Evolutionary conservation across 2,329 filamentous ascomycete species (phyloP).

Genomic region (Cladophialophora carrionii): DNA sequence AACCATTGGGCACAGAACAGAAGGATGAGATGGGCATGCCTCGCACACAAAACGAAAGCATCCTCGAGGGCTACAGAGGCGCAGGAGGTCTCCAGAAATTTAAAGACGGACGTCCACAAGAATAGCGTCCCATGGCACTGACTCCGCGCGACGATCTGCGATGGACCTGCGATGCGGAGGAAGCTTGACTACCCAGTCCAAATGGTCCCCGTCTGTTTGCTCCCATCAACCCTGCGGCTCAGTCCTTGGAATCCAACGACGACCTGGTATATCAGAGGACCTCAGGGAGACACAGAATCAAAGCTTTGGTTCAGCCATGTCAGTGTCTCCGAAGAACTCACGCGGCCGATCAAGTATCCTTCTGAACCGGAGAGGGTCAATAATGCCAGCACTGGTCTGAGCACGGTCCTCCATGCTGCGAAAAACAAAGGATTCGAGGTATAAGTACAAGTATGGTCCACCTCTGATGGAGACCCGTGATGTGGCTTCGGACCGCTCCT

Average conservation of each 20-base stretch:
- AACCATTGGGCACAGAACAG: slow-evolving; percentile 24
- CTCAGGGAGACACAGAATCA: background rate
- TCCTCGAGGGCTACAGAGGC: slow-evolving; percentile 36
- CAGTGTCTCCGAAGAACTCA: background rate
- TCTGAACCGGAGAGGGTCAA: background rate
- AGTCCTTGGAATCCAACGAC: background rate
- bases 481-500: background rate
- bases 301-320: background rate
- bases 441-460: background rate
- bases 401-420: background rate
- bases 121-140: slow-evolving; percentile 5
- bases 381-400: background rate
- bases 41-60: slow-evolving; percentile 39
- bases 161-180: background rate
- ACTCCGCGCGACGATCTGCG: background rate
- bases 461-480: background rate
- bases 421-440: background rate
- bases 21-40: slow-evolving; percentile 33
- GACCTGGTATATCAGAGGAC: background rate
- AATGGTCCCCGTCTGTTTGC: background rate
- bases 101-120: slow-evolving; percentile 27
- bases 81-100: slow-evolving; percentile 33
- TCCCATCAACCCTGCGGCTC: background rate
- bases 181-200: background rate
- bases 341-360: background rate